Conservation (phyloP, 2,329 filamentous ascomycete genomes). For the Colletotrichum sp. region DNA sequence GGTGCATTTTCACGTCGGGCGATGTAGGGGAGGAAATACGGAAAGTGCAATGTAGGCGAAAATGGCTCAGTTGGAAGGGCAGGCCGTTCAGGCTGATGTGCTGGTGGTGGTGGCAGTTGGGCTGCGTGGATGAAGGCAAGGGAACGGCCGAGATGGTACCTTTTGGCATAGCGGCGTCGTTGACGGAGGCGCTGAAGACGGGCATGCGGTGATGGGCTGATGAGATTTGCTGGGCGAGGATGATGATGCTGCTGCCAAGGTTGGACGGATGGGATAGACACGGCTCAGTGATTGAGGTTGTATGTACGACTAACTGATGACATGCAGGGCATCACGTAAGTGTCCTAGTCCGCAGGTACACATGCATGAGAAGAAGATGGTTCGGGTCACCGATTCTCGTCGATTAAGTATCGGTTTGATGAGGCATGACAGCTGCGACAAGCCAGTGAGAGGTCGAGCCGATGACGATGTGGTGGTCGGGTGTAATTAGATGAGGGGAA, state of each 20-base stretch:
- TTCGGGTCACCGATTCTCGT: background rate
- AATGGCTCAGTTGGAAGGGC: slow-evolving; percentile 8
- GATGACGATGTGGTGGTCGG: background rate
- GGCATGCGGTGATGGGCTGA: background rate
- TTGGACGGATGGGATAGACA: background rate
- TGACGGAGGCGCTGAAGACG: background rate
- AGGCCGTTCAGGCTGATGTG: slow-evolving; percentile 13
- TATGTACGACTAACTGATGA: background rate
- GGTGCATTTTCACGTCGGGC: background rate
- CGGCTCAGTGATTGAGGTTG: background rate
- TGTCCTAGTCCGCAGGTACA: background rate
- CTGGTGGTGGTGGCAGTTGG: background rate
- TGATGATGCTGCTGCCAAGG: background rate
- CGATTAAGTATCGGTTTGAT: background rate
- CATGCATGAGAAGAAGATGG: background rate
- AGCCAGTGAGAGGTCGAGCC: background rate
- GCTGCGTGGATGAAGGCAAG: background rate
- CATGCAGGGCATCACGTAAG: background rate
- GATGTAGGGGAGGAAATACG: background rate
- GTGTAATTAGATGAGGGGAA: background rate
- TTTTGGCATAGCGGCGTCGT: background rate
- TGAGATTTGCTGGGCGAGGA: background rate
- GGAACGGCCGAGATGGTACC: background rate
- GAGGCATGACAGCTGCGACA: background rate
- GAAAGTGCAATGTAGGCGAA: background rate